Conservation (phyloP, 345 rosid species). For the Alliaria petiolata region DNA sequence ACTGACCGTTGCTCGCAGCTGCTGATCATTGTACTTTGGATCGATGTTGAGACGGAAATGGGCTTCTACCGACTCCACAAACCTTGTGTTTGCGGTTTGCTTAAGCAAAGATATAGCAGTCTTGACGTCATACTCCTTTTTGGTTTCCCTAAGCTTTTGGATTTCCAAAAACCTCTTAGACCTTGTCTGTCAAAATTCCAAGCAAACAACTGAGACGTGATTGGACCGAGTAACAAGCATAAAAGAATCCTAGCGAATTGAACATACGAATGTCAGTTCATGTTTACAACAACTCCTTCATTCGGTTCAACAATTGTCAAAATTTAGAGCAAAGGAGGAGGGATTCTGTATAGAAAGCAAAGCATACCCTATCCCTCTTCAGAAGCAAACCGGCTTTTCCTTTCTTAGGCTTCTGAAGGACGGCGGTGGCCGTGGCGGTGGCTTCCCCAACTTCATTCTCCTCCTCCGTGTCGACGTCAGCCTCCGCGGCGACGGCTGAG, state of each 20-base stretch:
- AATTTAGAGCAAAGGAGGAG: neutral
- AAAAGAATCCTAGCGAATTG: neutral
- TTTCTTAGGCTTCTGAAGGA: constrained; percentile 83
- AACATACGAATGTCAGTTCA: no score
- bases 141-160: constrained; percentile 87
- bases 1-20: constrained; percentile 88
- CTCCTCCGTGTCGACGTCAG: constrained; percentile 46
- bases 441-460: no score
- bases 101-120: constrained; percentile 79
- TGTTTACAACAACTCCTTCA: no score
- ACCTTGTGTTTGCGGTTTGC: constrained; percentile 61
- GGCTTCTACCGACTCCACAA: constrained; percentile 87
- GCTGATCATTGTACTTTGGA: constrained; percentile 96
- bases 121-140: constrained; percentile 64
- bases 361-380: constrained; percentile 83
- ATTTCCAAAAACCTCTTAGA: constrained; percentile 98
- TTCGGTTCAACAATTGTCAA: neutral
- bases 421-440: no score
- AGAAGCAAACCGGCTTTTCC: constrained; percentile 82
- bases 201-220: neutral
- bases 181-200: constrained; percentile 65
- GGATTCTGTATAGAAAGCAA: no score
- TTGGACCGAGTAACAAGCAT: neutral
- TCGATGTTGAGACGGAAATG: constrained; percentile 97
- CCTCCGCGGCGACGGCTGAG: constrained; percentile 50